phyloP scores from a whole-genome alignment of 106 monocot genomes.

The Agapanthus africanus region DNA sequence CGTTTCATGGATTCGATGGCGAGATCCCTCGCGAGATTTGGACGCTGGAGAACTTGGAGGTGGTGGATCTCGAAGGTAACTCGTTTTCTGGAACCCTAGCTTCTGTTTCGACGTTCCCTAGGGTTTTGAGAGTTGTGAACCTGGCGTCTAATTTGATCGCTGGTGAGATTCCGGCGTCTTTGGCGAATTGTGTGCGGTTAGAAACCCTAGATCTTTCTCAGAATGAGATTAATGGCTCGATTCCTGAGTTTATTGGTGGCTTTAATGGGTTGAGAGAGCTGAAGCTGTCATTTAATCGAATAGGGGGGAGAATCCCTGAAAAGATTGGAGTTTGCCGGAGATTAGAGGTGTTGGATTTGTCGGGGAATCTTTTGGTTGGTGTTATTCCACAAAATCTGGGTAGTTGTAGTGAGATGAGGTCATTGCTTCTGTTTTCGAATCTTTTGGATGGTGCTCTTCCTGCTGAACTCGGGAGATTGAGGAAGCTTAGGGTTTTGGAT shows the following conservation, averaged over 20 bases:
- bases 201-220: constrained; percentile 53
- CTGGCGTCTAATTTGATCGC: constrained; percentile 45
- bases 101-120: constrained; percentile 31
- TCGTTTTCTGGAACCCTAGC: constrained; percentile 31
- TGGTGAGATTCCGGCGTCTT: constrained; percentile 52
- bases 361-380: constrained; percentile 34
- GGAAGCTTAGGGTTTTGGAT: constrained; percentile 53
- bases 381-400: constrained; percentile 52
- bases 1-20: constrained; percentile 33
- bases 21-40: constrained; percentile 41
- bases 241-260: constrained; percentile 31
- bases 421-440: constrained; percentile 54
- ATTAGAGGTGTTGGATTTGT: constrained; percentile 47
- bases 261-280: constrained; percentile 31
- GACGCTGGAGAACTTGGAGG: constrained; percentile 28
- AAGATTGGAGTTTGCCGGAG: constrained; percentile 30
- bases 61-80: constrained; percentile 38
- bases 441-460: constrained; percentile 51
- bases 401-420: constrained; percentile 45
- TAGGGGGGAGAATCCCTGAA: constrained; percentile 28
- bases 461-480: constrained; percentile 36
- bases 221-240: constrained; percentile 44
- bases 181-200: constrained; percentile 34
- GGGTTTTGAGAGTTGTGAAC: constrained; percentile 30
- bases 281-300: constrained; percentile 31